Base-by-base conservation (phyloP, 306 rosid genomes). In the Quercus gilva region DNA sequence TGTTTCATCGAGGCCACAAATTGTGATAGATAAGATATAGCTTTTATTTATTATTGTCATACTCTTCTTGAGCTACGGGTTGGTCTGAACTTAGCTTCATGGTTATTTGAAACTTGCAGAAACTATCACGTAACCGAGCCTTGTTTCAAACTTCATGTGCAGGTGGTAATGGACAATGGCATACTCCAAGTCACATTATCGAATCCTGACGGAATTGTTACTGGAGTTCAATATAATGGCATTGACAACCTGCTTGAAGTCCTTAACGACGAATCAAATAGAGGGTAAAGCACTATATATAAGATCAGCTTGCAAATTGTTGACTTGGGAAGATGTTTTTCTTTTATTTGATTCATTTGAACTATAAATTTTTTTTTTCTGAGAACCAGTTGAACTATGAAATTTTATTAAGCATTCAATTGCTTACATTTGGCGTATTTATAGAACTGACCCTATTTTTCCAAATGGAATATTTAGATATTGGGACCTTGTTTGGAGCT, bases 401-500 rank as follows among this genome's bases (percentile, higher is more conserved):
- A 29, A 8, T 25, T 25, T 8, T 8, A 41, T 41, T 10, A 49
- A 49, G 53, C 53, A 49, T 49, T 11, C 17, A 59, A 20, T 59
- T 9, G 65, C 65, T 59, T 11, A 21, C 31, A 59, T 25, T 59
- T 59, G 18, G 64, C 1, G 26, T 6, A 20, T n/a, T 41, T 8
- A 8, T 41, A 41, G 23, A 58, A 58, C 64, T 58, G 17, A 26
- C 18, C 69, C 5, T 12, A 19, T 18, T 56, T 49, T 68, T 26
- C 2, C 26, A 28, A 26, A 31, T 20, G 60, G 65, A 69, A 51
- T 37, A 49, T 12, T 20, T 35, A 94, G 97, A 81, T 94, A 92
- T 73, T 94, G 97, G 97, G 99, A 94, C 81, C 90, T 94, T 74
- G 99, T 94, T 69, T 94, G 97, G 97, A 90, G 78, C 82, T n/a